Base-by-base conservation (phyloP, 768 basidiomycete genomes). In the Tylopilus rubrobrunneus region DNA sequence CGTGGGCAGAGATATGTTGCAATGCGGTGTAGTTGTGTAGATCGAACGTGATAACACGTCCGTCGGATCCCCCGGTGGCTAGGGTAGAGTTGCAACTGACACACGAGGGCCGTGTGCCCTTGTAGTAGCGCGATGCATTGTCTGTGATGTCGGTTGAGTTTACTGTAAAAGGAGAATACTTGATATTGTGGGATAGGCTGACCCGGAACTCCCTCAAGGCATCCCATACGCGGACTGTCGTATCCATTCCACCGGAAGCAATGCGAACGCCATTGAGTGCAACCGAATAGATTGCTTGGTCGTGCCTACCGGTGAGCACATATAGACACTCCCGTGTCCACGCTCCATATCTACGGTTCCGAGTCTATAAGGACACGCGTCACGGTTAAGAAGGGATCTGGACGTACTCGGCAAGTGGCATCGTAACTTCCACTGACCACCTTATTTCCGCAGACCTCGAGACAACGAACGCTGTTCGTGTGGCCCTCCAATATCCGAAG, bases 191-290 rank as follows among this genome's bases (percentile, higher is more conserved):
- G 3, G 25, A 47, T 15, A 31, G 23, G 71, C 85, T 59, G 65
- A 94, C 92, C 95, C 95, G 39, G 87, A 86, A 10, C 19, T 19
- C 1, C 19, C 19, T 19, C 19, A 78, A 74, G 0, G 90, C 87
- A 58, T 88, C 84, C 96, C 96, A 98, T 0, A 98, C 81, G 4
- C 94, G 77, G 4, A 97, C 89, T 1, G 88, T 92, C n/a, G 92
- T 94, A 62, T 98, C 95, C 57, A 96, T 72, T n/a, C 87, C 87
- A 5, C 93, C 95, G 7, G 90, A 90, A 1, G 86, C 90, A 47
- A 95, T 80, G 12, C 83, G 75, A 17, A 83, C 72, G 0, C 95
- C 94, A 62, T 96, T 92, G 59, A 93, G 95, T 10, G 92, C 91
- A 39, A 97, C 89, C 0, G 86, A 83, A 65, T 98, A 98, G 10